phyloP scores from a whole-genome alignment of 1,284 basidiomycete genomes.

The Trametes sp. region DNA sequence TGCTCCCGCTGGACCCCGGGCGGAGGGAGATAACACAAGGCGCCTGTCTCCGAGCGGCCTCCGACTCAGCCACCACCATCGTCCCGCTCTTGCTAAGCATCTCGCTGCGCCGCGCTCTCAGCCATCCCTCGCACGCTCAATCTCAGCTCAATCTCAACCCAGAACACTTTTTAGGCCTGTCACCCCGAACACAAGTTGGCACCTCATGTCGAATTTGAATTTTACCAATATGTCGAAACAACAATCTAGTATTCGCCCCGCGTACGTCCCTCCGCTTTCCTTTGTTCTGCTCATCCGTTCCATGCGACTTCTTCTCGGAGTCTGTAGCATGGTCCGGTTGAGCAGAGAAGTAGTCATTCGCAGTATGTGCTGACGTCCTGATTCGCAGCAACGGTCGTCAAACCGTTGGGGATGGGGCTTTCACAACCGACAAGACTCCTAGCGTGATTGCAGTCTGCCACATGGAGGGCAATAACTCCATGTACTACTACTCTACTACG shows the following conservation, averaged over 20 bases:
- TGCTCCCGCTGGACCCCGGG: constrained; percentile 8
- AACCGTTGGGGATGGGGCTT: constrained; percentile 93
- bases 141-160: constrained; percentile 1
- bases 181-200: constrained; percentile 68
- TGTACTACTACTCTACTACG: constrained; percentile 89
- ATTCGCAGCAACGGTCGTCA: constrained; percentile 84
- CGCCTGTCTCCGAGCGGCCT: constrained; percentile 7
- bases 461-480: constrained; percentile 76
- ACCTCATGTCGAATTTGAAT: constrained; percentile 72
- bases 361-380: constrained; percentile 23
- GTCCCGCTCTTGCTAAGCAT: constrained; percentile 16
- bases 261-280: constrained; percentile 57
- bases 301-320: constrained; percentile 20
- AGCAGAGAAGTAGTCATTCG: background rate
- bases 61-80: constrained; percentile 22
- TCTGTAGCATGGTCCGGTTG: constrained; percentile 20
- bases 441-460: constrained; percentile 86
- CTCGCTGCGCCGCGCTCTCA: constrained; percentile 16
- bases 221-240: constrained; percentile 76
- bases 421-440: constrained; percentile 77
- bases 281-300: background rate
- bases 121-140: constrained; percentile 7
- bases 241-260: constrained; percentile 90
- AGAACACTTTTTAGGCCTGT: constrained; percentile 10
- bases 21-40: constrained; percentile 12